Evolutionary conservation across 1,139 yeast species (phyloP).

Genomic region (Scheffersomyces parashehatae): DNA sequence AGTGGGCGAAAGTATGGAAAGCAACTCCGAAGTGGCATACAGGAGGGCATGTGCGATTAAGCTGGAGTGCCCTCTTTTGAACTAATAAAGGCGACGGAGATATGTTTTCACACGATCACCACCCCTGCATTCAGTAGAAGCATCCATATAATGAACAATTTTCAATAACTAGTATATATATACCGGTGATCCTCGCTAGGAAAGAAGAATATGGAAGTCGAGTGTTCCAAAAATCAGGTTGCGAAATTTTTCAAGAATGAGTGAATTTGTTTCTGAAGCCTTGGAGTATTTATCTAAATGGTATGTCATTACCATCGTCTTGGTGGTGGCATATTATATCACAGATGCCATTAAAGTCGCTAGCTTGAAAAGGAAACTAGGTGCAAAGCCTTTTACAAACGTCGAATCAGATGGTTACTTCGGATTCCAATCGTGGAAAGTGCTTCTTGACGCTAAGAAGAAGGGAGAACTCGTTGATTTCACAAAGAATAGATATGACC

Average conservation of each 20-base stretch:
- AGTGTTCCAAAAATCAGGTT: neutral
- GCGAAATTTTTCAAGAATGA: neutral
- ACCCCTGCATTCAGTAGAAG: too few species aligned
- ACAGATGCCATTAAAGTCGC: neutral
- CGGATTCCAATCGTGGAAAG: conserved; percentile 12
- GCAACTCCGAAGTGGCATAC: too few species aligned
- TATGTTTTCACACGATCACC: too few species aligned
- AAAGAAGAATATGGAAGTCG: too few species aligned
- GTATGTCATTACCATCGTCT: conserved; percentile 5
- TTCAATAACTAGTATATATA: too few species aligned
- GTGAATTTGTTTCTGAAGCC: neutral
- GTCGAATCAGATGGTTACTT: conserved; percentile 8
- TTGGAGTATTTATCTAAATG: conserved; percentile 5
- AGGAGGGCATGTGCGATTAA: too few species aligned
- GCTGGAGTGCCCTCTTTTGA: too few species aligned
- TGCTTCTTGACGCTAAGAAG: conserved; percentile 7
- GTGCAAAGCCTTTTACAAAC: conserved; percentile 10
- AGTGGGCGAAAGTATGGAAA: too few species aligned
- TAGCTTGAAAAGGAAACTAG: conserved; percentile 5
- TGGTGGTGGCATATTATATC: conserved; percentile 1
- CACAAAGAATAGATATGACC: conserved; percentile 5
- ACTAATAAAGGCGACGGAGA: too few species aligned
- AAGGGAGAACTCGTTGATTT: conserved; percentile 14
- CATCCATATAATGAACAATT: too few species aligned
- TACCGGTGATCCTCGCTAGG: too few species aligned